Evolutionary conservation across 1,139 yeast species (phyloP), one percentile per base, ranked within the genome.

Genomic region (Saccharomycopsis hybrid): DNA sequence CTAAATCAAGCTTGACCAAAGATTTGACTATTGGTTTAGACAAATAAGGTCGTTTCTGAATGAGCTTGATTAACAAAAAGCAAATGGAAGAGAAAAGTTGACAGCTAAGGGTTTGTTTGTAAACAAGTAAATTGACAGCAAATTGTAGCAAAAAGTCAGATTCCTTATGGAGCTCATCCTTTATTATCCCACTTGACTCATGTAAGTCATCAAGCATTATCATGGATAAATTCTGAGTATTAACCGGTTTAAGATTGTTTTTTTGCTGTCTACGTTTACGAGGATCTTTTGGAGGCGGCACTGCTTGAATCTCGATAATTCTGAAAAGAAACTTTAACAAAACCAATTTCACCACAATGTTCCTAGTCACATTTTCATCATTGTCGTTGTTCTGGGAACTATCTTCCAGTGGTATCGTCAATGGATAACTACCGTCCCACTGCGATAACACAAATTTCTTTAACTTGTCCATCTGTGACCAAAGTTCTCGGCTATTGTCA

Each of bases 261-360:
- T 18, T 9, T 27, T 43, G 35, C 25, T 31, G 31, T 49, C 64
- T 58, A 48, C 66, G 63, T 49, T 66, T 60, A 49, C 36, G 59
- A 53, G 55, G 63, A 58, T 56, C 61, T 33, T 38, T 54, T 24
- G 47, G 46, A 2, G 43, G 48, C 3, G 78, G 70, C 36, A 77
- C 74, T 30, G 86, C 74, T 59, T 89, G 96, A 30, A 80, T 77
- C 49, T 80, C 79, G 41, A 90, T 78, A 2, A 88, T 77, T 48
- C 80, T 76, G 52, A 85, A 80, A 5, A 88, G 77, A 56, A 90
- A 82, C 65, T 85, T 86, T 48, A 85, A 69, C 31, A 86, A 24
- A 28, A 31, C 11, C 11, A 49, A 8, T 33, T 49, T 52, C 7
- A 41, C 41, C n/a, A 32, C n/a, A 18, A 49, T 44, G 30, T 49